Conservation (phyloP, 345 rosid genomes). For the Moricandia arvensis region DNA sequence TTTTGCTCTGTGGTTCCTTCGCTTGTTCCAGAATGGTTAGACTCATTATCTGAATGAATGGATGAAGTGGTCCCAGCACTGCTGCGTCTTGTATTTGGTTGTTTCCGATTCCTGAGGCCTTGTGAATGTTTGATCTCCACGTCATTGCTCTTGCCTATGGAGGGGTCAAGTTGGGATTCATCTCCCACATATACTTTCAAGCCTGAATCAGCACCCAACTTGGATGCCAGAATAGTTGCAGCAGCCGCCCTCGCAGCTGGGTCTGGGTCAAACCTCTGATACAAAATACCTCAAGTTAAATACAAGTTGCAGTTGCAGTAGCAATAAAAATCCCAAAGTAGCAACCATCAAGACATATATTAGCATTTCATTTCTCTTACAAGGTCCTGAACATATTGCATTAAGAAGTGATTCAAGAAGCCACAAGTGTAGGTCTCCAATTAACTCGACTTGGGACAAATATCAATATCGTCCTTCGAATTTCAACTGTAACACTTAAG, state of each 20-base stretch:
- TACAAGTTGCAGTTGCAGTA: background rate
- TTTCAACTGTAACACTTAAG: background rate
- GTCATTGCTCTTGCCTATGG: slow-evolving; percentile 56
- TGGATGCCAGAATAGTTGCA: slow-evolving; percentile 90
- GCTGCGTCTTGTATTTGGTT: slow-evolving; percentile 41
- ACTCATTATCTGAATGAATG: slow-evolving; percentile 43
- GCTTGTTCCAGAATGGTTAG: slow-evolving; percentile 34
- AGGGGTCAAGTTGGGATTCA: slow-evolving; percentile 43
- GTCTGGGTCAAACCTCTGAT: slow-evolving; percentile 90
- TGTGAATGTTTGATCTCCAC: slow-evolving; percentile 50
- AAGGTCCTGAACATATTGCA: background rate
- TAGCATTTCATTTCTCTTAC: background rate
- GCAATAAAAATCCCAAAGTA: background rate
- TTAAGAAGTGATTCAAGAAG: background rate
- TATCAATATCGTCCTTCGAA: background rate
- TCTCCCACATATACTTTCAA: slow-evolving; percentile 68
- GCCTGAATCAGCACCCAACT: slow-evolving; percentile 91
- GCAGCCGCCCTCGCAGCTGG: slow-evolving; percentile 99
- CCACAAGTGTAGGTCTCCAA: background rate
- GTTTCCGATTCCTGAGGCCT: slow-evolving; percentile 73
- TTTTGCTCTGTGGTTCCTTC: slow-evolving; percentile 47
- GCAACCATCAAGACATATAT: background rate
- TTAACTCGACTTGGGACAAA: background rate
- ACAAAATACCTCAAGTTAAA: slow-evolving; percentile 20
- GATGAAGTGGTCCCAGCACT: slow-evolving; percentile 46